Evolutionary conservation across 345 rosid genomes (phyloP), one percentile per base, ranked within the genome.

Genomic region (Excoecaria agallocha): DNA sequence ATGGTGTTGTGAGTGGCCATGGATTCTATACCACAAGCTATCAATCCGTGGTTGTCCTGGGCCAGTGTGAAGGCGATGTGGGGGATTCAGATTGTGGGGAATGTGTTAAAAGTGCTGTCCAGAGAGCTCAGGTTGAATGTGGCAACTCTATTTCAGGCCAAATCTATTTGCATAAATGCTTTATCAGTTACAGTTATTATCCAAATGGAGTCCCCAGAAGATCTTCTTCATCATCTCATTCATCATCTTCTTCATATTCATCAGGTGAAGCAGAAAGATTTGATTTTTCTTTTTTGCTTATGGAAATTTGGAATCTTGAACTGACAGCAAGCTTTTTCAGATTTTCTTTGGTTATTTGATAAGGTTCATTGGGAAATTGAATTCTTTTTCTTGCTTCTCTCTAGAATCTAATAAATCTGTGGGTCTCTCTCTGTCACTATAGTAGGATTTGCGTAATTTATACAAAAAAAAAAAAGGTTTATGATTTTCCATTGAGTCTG

Each of bases 11-110:
- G 39, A 80, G 82, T 48, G 85, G 89, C 6, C 94, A 90, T 75
- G 98, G 98, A 0, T 95, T 85, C 83, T 95, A 80, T 60, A 81
- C 94, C 0, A 81, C 91, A 3, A 93, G 85, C 71, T 91, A 90
- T 76, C 85, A 93, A 72, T 82, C 89, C 3, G 78, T 95, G 68
- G 89, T 84, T 78, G 77, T 93, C 8, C 81, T 95, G 80, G 99
- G 92, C 41, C 99, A 95, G 74, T 95, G 99, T 80, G 93, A 95
- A 77, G 99, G 99, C 3, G 98, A 93, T 74, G 77, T 95, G 16
- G 99, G 98, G 48, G 98, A 90, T 83, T 87, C 97, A 0, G 99
- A 95, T 83, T 95, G 99, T 76, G 94, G 86, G 6, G 88, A 79
- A 4, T 95, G 99, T 80, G 82, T 91, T 16, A 91, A 86, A 71